phyloP scores from a whole-genome alignment of 805 yeast species.

The Wickerhamomyces canadensis region DNA sequence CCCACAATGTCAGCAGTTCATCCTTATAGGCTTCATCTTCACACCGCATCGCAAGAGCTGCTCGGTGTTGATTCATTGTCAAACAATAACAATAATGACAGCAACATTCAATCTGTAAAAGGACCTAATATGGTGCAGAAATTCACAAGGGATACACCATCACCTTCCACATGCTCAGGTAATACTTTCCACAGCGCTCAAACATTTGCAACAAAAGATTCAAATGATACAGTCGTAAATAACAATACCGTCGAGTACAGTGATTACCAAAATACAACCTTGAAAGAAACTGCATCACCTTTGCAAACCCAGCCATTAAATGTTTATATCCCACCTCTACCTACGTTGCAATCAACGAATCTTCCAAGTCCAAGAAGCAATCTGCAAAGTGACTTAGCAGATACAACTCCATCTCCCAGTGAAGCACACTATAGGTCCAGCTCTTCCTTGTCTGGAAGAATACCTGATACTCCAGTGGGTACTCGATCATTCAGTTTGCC shows the following conservation, averaged over 20 bases:
- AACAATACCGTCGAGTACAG: conserved; percentile 8
- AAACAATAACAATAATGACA: background rate
- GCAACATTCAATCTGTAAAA: background rate
- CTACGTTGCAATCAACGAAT: background rate
- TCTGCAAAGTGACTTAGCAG: no score
- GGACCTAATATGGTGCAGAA: no score
- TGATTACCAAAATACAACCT: background rate
- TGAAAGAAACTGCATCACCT: background rate
- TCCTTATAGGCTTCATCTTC: background rate
- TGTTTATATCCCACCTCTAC: conserved; percentile 1
- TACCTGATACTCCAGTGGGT: conserved; percentile 19
- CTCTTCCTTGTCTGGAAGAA: conserved; percentile 9
- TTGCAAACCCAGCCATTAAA: no score
- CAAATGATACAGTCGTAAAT: conserved; percentile 3
- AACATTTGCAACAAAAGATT: conserved; percentile 1
- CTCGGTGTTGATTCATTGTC: background rate
- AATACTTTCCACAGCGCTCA: conserved; percentile 6
- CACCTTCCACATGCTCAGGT: conserved; percentile 5
- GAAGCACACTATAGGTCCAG: conserved; percentile 6
- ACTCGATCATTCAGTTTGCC: conserved; percentile 20
- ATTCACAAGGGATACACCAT: no score
- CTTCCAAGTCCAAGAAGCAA: no score
- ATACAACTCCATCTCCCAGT: no score
- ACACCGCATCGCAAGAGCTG: background rate
- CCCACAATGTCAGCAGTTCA: background rate